A percentile compares a stretch with the other conserved stretches of the same genome.
phyloP scores from a whole-genome alignment of 2,329 filamentous ascomycete genomes.

The Diaporthe sp. region DNA sequence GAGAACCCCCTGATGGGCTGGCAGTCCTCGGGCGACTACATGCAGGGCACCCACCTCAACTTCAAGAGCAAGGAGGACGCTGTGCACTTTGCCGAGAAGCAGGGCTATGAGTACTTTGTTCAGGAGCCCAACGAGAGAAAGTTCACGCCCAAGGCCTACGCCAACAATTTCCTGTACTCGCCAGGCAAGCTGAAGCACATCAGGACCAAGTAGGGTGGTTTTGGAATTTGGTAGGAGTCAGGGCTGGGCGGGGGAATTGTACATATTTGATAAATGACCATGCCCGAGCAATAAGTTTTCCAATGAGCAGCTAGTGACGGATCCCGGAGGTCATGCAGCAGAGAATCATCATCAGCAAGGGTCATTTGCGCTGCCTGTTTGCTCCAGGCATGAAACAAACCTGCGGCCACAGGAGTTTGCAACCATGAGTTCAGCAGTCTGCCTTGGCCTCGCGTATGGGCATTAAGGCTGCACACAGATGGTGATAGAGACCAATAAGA shows the following conservation, averaged over 20 bases:
- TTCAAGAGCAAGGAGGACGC: conserved; percentile 96
- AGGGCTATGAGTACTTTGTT: conserved; percentile 98
- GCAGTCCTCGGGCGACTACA: conserved; percentile 94
- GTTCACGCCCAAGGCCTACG: conserved; percentile 92
- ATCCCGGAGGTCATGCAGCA: not conserved
- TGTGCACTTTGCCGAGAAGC: conserved; percentile 95
- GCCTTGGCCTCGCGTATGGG: not conserved
- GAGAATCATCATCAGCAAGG: not conserved
- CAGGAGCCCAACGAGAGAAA: conserved; percentile 94
- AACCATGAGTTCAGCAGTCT: not conserved
- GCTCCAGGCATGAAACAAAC: not conserved
- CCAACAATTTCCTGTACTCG: conserved; percentile 93
- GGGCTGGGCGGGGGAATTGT: conserved; percentile 19
- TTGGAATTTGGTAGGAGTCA: not conserved
- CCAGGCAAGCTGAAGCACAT: conserved; percentile 89
- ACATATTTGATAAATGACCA: conserved; percentile 29
- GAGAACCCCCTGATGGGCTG: conserved; percentile 99
- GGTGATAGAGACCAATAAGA: not conserved
- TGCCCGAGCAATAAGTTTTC: not conserved
- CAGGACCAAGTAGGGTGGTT: conserved; percentile 74
- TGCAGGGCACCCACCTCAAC: conserved; percentile 92
- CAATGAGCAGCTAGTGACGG: not conserved
- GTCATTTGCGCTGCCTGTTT: not conserved
- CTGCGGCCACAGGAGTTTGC: not conserved
- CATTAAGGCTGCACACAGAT: not conserved